Base-by-base conservation (phyloP, 1,139 yeast species). In the Candida sp. region DNA sequence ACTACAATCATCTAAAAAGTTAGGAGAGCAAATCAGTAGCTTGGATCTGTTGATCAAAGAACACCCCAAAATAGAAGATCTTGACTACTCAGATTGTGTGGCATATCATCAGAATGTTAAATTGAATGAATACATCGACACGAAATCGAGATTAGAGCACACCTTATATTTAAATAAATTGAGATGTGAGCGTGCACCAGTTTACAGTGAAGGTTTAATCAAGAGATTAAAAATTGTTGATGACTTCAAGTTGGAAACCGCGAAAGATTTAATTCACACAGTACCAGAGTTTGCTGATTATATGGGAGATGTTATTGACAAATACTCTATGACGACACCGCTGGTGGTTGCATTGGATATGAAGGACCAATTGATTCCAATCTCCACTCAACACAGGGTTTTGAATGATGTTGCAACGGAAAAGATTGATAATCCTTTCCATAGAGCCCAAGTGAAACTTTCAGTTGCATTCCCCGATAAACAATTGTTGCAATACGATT, bases 401-500 rank as follows among this genome's bases (percentile, higher is more conserved):
- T 54, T 59, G 43, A 60, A 59, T 37, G 71, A 72, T 32, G 71
- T 68, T 11, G 60, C 62, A 4, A 52, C 50, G 36, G 56, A 75
- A 19, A 64, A 60, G 5, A 82, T 86, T 45, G 57, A 58, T 1
- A 73, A 73, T 40, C 90, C 96, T 11, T 84, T 89, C 66, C 97
- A 90, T 57, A 82, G 82, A 48, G 69, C 95, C 1, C 97, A 93
- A 61, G 87, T 89, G 19, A 87, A 90, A 56, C 69, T 90, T 40
- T 85, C 97, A 0, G 89, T 95, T 55, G 97, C 96, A 12, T 95
- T 95, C 61, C 99, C 99, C 0, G 99, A 95, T 59, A 93, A 91
- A 59, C 83, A 95, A 11, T 69, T 95, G 48, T 67, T 95, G 45
- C 96, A 95, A 60, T 95, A 86, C 60, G 99, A 95, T 64, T 95